Percentiles rank a stretch among this genome's conserved stretches.
These are phyloP conservation scores for Saturnispora kantuleensis DNA, from an alignment of 805 yeast genomes.

Conservation along the genomic window DNA sequence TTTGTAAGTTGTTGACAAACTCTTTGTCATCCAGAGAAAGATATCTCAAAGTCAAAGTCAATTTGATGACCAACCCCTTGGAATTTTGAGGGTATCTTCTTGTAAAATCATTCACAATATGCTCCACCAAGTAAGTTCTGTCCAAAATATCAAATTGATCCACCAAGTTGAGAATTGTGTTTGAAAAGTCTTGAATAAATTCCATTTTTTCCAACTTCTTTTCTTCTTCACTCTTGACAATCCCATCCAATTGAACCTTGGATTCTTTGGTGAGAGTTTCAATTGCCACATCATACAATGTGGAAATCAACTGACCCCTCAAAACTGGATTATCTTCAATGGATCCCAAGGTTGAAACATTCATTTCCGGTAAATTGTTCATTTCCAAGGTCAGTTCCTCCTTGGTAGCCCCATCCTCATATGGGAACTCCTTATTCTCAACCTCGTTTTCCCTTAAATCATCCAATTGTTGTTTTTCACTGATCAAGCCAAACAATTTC, in stretches of 20 bases:
- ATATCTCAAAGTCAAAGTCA: conserved; percentile 60
- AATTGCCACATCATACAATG: conserved; percentile 61
- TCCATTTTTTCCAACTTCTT: conserved; percentile 1
- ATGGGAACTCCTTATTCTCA: conserved; percentile 12
- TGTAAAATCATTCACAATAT: conserved; percentile 48
- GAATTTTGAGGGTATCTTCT: conserved; percentile 30
- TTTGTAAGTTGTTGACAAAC: conserved; percentile 54
- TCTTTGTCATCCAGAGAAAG: conserved; percentile 27
- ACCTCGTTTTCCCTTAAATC: conserved; percentile 35
- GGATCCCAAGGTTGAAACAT: conserved; percentile 73
- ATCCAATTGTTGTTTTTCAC: conserved; percentile 57
- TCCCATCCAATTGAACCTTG: conserved; percentile 12
- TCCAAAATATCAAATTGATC: conserved; percentile 64
- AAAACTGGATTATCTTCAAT: conserved; percentile 77
- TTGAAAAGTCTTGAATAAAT: conserved; percentile 19
- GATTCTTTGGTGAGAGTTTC: conserved; percentile 32
- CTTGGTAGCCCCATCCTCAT: conserved; percentile 21
- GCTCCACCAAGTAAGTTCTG: conserved; percentile 55
- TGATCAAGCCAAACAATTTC: conserved; percentile 66
- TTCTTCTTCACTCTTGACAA: conserved; percentile 31
- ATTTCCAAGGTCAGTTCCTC: conserved; percentile 53
- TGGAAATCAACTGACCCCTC: conserved; percentile 61
- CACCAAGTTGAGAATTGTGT: conserved; percentile 43
- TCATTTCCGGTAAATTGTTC: conserved; percentile 71
- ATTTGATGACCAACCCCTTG: conserved; percentile 38